These are phyloP conservation scores for Tieghemiomyces parasiticus DNA, from an alignment of 192 early-diverging fungal genomes.

Conservation along the genomic window DNA sequence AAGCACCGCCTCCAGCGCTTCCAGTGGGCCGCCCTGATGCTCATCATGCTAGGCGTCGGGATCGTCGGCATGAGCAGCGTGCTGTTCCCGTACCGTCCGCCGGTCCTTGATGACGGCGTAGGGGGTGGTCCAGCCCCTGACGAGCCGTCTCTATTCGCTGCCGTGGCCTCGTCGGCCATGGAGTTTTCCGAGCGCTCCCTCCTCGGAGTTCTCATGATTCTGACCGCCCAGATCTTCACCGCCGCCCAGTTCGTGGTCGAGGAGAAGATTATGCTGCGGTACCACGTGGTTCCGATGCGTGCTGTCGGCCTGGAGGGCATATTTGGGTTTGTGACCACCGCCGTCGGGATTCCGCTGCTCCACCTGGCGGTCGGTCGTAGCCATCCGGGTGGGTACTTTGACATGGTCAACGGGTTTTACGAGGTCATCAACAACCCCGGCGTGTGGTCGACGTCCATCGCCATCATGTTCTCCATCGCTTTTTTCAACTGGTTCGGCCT, in stretches of 20 bases:
- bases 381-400: conserved; percentile 67
- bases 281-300: conserved; percentile 65
- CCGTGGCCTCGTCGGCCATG: conserved; percentile 7
- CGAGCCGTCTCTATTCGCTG: too few relatives aligned
- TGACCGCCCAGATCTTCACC: conserved; percentile 85
- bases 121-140: too few relatives aligned
- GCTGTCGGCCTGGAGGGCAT: conserved; percentile 89
- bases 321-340: conserved; percentile 66
- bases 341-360: conserved; percentile 55
- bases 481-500: conserved; percentile 95
- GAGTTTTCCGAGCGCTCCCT: conserved; percentile 34
- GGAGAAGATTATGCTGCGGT: conserved; percentile 77
- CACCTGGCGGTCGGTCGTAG: conserved; percentile 49
- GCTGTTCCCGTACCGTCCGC: conserved; percentile 14
- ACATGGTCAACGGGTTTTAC: conserved; percentile 53
- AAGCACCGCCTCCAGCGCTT: conserved; percentile 55
- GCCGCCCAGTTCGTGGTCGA: conserved; percentile 94
- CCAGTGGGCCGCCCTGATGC: conserved; percentile 68
- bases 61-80: conserved; percentile 68
- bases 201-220: conserved; percentile 68
- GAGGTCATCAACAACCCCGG: conserved; percentile 45
- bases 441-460: conserved; percentile 58
- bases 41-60: conserved; percentile 74
- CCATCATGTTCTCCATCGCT: conserved; percentile 82
- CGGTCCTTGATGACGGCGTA: background rate